Evolutionary conservation across 73 alveolate genomes (phyloP).

Genomic region (Stentor coeruleus): DNA sequence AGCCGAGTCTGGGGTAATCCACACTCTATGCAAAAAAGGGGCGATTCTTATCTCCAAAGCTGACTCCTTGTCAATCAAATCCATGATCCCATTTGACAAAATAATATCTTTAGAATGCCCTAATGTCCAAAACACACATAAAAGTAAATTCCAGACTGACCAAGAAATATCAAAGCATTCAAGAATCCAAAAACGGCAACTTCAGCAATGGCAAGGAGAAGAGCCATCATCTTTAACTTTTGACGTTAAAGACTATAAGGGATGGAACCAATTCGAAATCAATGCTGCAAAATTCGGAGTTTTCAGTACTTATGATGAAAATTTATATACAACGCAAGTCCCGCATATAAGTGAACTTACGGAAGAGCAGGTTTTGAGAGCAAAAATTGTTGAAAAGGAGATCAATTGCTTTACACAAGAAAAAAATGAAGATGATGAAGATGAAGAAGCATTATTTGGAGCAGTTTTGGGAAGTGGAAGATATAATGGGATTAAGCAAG

Average conservation of each 20-base stretch:
- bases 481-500: too few species aligned
- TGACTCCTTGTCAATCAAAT: too few species aligned
- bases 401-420: background rate
- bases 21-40: too few species aligned
- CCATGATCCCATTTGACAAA: too few species aligned
- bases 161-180: background rate
- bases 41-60: too few species aligned
- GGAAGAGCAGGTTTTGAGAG: background rate
- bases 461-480: background rate
- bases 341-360: background rate
- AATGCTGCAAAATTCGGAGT: background rate
- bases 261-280: slow-evolving; percentile 6
- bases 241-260: background rate
- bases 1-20: too few species aligned
- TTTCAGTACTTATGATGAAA: background rate
- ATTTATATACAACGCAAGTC: background rate
- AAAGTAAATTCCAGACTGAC: background rate
- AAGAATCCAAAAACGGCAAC: background rate
- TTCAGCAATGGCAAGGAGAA: background rate
- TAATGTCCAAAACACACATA: too few species aligned
- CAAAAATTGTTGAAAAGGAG: background rate
- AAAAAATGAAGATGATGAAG: background rate
- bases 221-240: background rate
- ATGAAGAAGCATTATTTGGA: slow-evolving; percentile 2
- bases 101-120: too few species aligned